Evolutionary conservation across 805 yeast species (phyloP).

Genomic region (Priceomyces castillae): DNA sequence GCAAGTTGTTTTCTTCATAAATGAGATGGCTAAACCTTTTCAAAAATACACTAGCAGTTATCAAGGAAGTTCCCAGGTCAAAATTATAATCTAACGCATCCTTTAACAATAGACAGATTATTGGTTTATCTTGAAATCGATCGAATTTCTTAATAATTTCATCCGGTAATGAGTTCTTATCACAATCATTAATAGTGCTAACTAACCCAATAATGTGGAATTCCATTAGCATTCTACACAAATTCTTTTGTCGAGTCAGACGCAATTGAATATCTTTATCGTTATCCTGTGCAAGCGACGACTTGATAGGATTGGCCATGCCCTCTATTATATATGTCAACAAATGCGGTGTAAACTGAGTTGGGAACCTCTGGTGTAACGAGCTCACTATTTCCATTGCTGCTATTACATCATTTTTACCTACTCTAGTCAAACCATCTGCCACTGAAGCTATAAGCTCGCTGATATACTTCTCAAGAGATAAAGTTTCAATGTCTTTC

Average conservation of each 20-base stretch:
- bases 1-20: conserved; percentile 23
- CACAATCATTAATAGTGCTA: conserved; percentile 41
- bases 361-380: conserved; percentile 71
- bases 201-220: conserved; percentile 58
- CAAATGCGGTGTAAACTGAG: conserved; percentile 49
- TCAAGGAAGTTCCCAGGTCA: conserved; percentile 27
- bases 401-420: conserved; percentile 50
- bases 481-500: conserved; percentile 58
- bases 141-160: conserved; percentile 35
- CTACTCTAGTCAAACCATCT: conserved; percentile 57
- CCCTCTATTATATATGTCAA: conserved; percentile 41
- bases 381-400: conserved; percentile 67
- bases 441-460: conserved; percentile 63
- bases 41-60: conserved; percentile 47
- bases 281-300: conserved; percentile 21
- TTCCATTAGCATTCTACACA: conserved; percentile 56
- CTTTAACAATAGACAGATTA: conserved; percentile 25
- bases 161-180: conserved; percentile 41
- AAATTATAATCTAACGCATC: conserved; percentile 28
- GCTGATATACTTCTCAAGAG: conserved; percentile 70
- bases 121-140: conserved; percentile 20
- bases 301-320: conserved; percentile 28
- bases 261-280: conserved; percentile 46
- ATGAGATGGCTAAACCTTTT: conserved; percentile 43
- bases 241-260: conserved; percentile 41